Evolutionary conservation across 1,139 yeast species (phyloP).

Genomic region (Magnusiomyces tetraspermus): DNA sequence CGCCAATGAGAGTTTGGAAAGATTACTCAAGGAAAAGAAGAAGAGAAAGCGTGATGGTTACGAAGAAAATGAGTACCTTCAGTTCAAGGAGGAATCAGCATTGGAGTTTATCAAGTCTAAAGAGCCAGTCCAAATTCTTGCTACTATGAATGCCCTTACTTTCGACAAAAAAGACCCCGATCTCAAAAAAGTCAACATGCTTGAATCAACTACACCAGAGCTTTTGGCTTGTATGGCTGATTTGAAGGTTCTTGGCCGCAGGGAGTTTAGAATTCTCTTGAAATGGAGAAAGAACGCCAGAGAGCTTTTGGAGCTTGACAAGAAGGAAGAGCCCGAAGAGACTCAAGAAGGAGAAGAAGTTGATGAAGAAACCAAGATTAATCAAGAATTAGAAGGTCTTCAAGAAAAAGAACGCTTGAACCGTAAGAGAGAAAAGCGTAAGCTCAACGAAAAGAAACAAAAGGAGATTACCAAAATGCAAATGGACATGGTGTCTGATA

Average conservation of each 20-base stretch:
- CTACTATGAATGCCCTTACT: slow-evolving; percentile 43
- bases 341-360: slow-evolving; percentile 39
- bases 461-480: slow-evolving; percentile 87
- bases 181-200: slow-evolving; percentile 58
- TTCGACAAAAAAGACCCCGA: slow-evolving; percentile 53
- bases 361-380: slow-evolving; percentile 85
- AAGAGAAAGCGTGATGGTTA: slow-evolving; percentile 92
- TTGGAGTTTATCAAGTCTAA: slow-evolving; percentile 72
- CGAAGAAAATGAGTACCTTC: slow-evolving; percentile 83
- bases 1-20: slow-evolving; percentile 71
- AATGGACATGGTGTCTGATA: slow-evolving; percentile 91
- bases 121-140: slow-evolving; percentile 78
- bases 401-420: slow-evolving; percentile 62
- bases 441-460: slow-evolving; percentile 72
- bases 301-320: slow-evolving; percentile 56
- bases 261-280: slow-evolving; percentile 75
- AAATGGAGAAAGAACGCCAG: slow-evolving; percentile 88
- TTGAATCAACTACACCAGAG: slow-evolving; percentile 71
- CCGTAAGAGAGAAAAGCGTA: slow-evolving; percentile 70
- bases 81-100: slow-evolving; percentile 63
- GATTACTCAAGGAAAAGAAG: slow-evolving; percentile 85
- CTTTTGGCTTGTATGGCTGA: slow-evolving; percentile 77
- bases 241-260: slow-evolving; percentile 85
- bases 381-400: slow-evolving; percentile 67
- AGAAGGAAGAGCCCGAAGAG: slow-evolving; percentile 27